Evolutionary conservation across 306 rosid genomes (phyloP).

Genomic region (Cucumis hystrix): DNA sequence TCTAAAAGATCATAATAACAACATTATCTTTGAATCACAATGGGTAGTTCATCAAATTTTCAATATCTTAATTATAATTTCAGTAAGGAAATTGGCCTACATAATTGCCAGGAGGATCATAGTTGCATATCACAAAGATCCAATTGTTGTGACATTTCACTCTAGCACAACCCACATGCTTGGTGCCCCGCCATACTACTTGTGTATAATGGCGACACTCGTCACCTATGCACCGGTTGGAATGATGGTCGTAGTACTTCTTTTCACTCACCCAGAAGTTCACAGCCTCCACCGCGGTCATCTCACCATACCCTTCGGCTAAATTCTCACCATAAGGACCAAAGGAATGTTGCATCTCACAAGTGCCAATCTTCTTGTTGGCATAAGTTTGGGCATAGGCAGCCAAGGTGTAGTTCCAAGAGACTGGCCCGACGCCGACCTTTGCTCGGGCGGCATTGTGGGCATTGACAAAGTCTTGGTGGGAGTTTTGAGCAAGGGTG

Average conservation of each 20-base stretch:
- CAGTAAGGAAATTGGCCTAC: constrained; percentile 12
- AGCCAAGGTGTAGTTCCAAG: constrained; percentile 8
- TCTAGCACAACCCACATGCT: constrained; percentile 22
- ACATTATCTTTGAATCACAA: not conserved
- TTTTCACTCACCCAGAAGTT: constrained; percentile 22
- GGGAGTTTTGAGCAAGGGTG: constrained; percentile 2
- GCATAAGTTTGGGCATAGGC: constrained; percentile 2
- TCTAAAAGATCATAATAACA: not conserved
- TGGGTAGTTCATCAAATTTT: not conserved
- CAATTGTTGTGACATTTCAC: constrained; percentile 19
- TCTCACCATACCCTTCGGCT: not conserved
- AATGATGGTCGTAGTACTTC: not conserved
- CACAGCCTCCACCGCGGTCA: constrained; percentile 6
- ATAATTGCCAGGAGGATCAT: constrained; percentile 13
- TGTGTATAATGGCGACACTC: constrained; percentile 33
- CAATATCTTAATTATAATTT: not conserved
- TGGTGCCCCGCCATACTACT: constrained; percentile 10
- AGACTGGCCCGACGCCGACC: constrained; percentile 2
- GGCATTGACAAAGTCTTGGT: not conserved
- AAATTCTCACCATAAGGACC: not conserved
- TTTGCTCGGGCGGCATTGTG: not conserved
- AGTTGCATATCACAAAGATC: constrained; percentile 16
- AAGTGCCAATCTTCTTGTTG: not conserved
- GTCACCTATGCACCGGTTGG: constrained; percentile 3
- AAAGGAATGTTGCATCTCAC: not conserved